Evolutionary conservation across 805 yeast species (phyloP), one percentile per base, ranked within the genome.

Genomic region (Scheffersomyces lignosus): DNA sequence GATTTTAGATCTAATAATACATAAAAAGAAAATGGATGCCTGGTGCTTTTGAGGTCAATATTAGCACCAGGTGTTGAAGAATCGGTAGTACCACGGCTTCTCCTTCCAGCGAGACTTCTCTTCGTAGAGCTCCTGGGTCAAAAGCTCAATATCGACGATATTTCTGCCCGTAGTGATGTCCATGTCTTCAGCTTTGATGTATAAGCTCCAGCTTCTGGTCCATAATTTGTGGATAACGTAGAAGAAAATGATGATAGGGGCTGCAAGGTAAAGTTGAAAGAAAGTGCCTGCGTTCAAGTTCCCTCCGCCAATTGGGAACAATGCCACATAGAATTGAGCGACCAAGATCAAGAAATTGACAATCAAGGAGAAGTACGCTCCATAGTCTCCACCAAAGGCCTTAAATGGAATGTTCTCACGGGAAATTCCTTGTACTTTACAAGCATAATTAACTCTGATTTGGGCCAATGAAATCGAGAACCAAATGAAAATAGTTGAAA

Each of bases 401-500:
- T 45, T 58, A 39, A 61, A 66, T 3, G 63, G 56, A 27, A 64
- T 48, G 34, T 58, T 64, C 33, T 61, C 59, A 5, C 60, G 55
- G 9, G 48, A 39, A 42, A 70, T 53, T 5, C 64, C 64, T 46
- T 85, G 89, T 1, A 70, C 75, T 27, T 58, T 52, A 44, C 77
- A 70, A 1, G 84, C 88, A 33, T 71, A 69, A 51, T 77, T 74
- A 63, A 83, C 86, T 40, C 80, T 73, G 27, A 81, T 49, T 50
- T 85, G 91, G 27, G 82, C 76, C 28, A 75, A 63, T 48, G 83
- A 79, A 43, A 85, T 80, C 5, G 87, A 75, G 35, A 82, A 82
- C 95, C 95, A 86, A 15, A 86, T 81, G 61, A 83, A 78, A 41
- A 85, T 70, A n/a, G 89, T 79, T 1, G 89, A 78, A 41, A 86